Base-by-base conservation (phyloP, 1,284 basidiomycete genomes). In the Irpex lacteus region DNA sequence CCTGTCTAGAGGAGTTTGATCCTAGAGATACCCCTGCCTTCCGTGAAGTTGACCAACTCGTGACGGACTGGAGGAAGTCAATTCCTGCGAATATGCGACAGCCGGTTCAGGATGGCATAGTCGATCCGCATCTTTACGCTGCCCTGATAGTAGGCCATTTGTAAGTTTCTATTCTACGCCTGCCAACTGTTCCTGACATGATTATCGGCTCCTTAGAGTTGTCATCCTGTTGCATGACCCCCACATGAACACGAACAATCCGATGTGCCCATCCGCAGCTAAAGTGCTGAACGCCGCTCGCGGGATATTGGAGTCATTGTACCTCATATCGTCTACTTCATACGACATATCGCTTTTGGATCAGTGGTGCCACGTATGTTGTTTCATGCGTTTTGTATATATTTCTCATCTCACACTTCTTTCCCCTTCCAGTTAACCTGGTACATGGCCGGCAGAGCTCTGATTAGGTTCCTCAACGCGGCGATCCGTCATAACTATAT, bases 201-300 rank as follows among this genome's bases (percentile, higher is more conserved):
- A 26, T 26, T 26, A 26, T 26, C 26, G 54, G 2, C 13, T 38
- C 63, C 34, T 15, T 63, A 91, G 88, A 4, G 83, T 85, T 4
- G 80, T 74, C 5, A 87, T 91, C 60, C 74, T 89, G 18, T 75
- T 92, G 32, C 90, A 91, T 67, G 90, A 92, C 66, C 87, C 89
- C 0, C 88, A 90, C 70, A 87, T 88, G 13, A 81, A 85, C 63
- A 77, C 88, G 59, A 76, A 79, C 36, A 76, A 75, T 59, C 78
- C 80, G 18, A 83, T 82, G 37, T 91, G 90, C 70, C 79, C 85
- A 47, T 91, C 89, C 50, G 85, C 86, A 9, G 79, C 85, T 67
- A 88, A 85, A 70, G 85, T 90, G 47, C 74, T 91, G 4, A 81
- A 81, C 1, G 85, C 89, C 34, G 82, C 89, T 5, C 82, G 88